Evolutionary conservation across 805 yeast genomes (phyloP), one percentile per base, ranked within the genome.

Genomic region (Yarrowia divulgata): DNA sequence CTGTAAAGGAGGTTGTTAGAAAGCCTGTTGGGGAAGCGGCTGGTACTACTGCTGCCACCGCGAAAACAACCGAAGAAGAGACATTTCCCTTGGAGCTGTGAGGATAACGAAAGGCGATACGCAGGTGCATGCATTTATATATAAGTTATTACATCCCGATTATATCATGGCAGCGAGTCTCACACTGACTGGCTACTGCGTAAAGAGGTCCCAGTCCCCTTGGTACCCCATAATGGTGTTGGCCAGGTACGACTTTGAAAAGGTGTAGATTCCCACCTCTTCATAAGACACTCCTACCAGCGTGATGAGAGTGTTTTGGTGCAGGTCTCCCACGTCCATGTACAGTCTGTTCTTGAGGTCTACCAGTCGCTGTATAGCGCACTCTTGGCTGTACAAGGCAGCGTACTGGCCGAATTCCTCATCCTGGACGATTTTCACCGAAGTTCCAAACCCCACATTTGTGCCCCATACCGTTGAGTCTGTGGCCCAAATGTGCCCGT

Each of bases 81-180:
- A 57, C 63, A 29, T 57, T 57, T n/a, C 39, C 63, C 23, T 16
- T 57, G 63, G 63, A 57, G 63, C 39, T 57, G 23, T 57, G 32
- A 48, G 10, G 18, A 13, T 29, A 29, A 16, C 3, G 8, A 9
- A n/a, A 23, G 55, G 55, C n/a, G 55, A 8, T 29, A 49, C 37
- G 39, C 55, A 50, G 57, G 57, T n/a, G 43, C 35, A 54, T 54
- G 60, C 60, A 54, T 54, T 54, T 54, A 54, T 54, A 54, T 54
- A 54, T 54, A 54, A 54, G 45, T 54, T 54, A 54, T 54, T 54
- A 54, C 39, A 54, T 54, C 40, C 29, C 29, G 45, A 14, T 54
- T 54, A 19, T 19, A 37, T 14, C 5, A 19, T 8, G 46, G 13
- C 23, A 2, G 18, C 1, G 18, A 18, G 18, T 35, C 39, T 35